phyloP scores from a whole-genome alignment of 164 flowering plant genomes.

The Berberis vulgaris region DNA sequence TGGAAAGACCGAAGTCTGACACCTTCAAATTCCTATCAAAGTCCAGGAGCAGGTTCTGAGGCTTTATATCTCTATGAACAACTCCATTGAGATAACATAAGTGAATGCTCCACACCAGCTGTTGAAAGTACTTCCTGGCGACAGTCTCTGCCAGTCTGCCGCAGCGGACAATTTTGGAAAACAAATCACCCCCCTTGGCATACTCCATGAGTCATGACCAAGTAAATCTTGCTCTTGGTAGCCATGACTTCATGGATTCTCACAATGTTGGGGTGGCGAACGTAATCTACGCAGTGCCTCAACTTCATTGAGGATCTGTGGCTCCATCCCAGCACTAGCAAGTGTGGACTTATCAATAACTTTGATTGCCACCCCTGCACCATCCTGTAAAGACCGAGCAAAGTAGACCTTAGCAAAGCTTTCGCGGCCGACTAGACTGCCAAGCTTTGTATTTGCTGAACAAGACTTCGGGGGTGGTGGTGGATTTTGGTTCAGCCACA shows the following conservation, averaged over 20 bases:
- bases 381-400: conserved; percentile 31
- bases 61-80: conserved; percentile 72
- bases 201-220: conserved; percentile 72
- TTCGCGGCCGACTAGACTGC: conserved; percentile 56
- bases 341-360: conserved; percentile 42
- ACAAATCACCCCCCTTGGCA: conserved; percentile 64
- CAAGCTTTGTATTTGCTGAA: conserved; percentile 44
- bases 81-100: conserved; percentile 68
- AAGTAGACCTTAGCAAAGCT: conserved; percentile 67
- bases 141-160: conserved; percentile 36
- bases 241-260: conserved; percentile 74
- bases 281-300: conserved; percentile 57
- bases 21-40: conserved; percentile 43
- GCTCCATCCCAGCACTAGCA: conserved; percentile 34
- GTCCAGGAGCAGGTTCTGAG: conserved; percentile 66
- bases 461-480: conserved; percentile 1
- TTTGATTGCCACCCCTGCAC: conserved; percentile 41
- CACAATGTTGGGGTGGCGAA: conserved; percentile 38
- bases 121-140: conserved; percentile 52
- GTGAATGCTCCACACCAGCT: conserved; percentile 50
- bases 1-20: conserved; percentile 73
- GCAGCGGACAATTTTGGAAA: conserved; percentile 29
- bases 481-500: background rate
- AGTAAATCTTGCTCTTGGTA: conserved; percentile 52
- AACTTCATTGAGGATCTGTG: conserved; percentile 43